Conservation (phyloP, 768 basidiomycete genomes). For the Collybia sordida region DNA sequence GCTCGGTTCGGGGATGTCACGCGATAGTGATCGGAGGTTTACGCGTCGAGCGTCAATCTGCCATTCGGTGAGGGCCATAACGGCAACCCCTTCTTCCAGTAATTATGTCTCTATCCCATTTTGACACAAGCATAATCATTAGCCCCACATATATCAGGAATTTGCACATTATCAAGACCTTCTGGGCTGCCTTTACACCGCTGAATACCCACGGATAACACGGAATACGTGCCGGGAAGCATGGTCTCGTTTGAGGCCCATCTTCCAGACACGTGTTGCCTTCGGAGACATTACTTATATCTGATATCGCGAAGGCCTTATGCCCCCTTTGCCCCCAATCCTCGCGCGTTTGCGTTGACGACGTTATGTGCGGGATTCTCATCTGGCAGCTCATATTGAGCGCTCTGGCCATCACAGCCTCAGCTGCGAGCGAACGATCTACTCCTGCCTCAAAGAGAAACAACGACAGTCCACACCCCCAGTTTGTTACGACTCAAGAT, state of each 20-base stretch:
- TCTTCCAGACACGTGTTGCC: too few species aligned
- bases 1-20: background rate
- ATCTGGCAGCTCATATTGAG: constrained; percentile 28
- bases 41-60: background rate
- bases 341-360: constrained; percentile 16
- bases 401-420: constrained; percentile 28
- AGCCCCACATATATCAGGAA: too few species aligned
- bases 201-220: too few species aligned
- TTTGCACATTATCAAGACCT: too few species aligned
- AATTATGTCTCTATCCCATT: constrained; percentile 5
- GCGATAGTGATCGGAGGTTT: constrained; percentile 5
- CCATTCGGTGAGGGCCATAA: background rate
- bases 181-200: too few species aligned
- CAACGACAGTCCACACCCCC: constrained; percentile 18
- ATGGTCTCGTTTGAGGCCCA: too few species aligned
- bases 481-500: constrained; percentile 45
- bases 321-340: constrained; percentile 17
- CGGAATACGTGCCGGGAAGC: too few species aligned
- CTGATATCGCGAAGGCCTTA: constrained; percentile 1
- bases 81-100: too few species aligned
- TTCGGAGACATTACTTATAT: too few species aligned
- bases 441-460: constrained; percentile 20
- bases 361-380: constrained; percentile 31
- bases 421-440: constrained; percentile 30
- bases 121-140: constrained; percentile 2